Evolutionary conservation across 345 rosid genomes (phyloP).

Genomic region (Clausena lansium): DNA sequence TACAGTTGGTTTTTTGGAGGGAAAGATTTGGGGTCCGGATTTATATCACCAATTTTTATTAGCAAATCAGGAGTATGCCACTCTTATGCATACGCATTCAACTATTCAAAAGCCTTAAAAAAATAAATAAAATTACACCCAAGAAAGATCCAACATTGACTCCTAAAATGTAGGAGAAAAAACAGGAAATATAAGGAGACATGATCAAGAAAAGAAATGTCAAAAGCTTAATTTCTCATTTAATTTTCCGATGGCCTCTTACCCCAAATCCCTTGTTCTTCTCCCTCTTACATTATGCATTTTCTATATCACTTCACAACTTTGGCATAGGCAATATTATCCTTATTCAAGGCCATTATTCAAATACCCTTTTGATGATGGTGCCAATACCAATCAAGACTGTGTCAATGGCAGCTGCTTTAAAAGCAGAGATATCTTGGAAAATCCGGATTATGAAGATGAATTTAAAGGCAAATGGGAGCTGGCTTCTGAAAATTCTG

Average conservation of each 20-base stretch:
- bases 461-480: conserved; percentile 17
- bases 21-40: too few relatives aligned
- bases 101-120: background rate
- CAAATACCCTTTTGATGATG: background rate
- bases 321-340: background rate
- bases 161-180: background rate
- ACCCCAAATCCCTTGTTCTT: background rate
- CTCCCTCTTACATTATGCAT: background rate
- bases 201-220: background rate
- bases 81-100: too few relatives aligned
- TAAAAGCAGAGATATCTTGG: background rate
- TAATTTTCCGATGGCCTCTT: background rate
- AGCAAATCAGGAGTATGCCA: too few relatives aligned
- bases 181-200: background rate
- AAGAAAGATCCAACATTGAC: background rate
- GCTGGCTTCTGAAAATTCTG: conserved; percentile 22
- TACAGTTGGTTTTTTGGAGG: too few relatives aligned
- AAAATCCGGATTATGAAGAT: background rate
- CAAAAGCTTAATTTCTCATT: background rate
- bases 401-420: background rate
- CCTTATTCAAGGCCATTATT: background rate
- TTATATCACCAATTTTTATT: too few relatives aligned
- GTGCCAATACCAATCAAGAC: background rate
- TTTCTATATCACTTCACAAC: background rate
- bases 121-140: too few relatives aligned